Conservation (phyloP, 2,329 filamentous ascomycete species). For the Alternaria triticimaculans region DNA sequence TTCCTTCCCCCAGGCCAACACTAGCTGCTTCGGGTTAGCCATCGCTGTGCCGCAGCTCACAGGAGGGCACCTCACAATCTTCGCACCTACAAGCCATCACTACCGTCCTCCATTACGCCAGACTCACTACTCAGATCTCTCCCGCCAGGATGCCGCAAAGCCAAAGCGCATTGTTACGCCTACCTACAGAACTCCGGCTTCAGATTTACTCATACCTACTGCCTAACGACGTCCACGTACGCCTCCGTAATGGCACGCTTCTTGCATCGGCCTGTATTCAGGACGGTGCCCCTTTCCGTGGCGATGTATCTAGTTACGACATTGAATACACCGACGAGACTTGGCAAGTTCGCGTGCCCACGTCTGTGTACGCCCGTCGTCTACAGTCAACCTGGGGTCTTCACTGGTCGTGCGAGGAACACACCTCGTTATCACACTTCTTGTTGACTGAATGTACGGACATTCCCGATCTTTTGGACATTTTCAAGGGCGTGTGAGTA, state of each 20-base stretch:
- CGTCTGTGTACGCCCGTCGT: not conserved
- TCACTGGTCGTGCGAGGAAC: not conserved
- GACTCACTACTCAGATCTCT: not conserved
- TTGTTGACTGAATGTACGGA: not conserved
- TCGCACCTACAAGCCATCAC: no score
- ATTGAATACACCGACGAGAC: no score
- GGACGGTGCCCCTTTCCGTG: no score
- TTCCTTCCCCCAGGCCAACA: not conserved
- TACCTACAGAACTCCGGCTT: not conserved
- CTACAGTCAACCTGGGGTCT: not conserved
- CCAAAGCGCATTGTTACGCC: not conserved
- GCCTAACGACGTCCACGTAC: not conserved
- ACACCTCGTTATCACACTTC: not conserved
- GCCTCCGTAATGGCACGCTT: not conserved
- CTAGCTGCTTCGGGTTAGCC: not conserved
- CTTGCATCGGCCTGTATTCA: not conserved
- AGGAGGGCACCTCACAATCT: no score
- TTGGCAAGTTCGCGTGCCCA: no score
- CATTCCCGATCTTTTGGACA: not conserved
- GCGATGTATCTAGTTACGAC: no score
- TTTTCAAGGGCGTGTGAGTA: not conserved
- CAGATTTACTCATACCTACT: not conserved
- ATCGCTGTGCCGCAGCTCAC: not conserved
- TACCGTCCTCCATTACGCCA: no score
- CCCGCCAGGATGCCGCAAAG: not conserved